phyloP scores from a whole-genome alignment of 2,329 filamentous ascomycete species.

The Rutstroemia sp. region DNA sequence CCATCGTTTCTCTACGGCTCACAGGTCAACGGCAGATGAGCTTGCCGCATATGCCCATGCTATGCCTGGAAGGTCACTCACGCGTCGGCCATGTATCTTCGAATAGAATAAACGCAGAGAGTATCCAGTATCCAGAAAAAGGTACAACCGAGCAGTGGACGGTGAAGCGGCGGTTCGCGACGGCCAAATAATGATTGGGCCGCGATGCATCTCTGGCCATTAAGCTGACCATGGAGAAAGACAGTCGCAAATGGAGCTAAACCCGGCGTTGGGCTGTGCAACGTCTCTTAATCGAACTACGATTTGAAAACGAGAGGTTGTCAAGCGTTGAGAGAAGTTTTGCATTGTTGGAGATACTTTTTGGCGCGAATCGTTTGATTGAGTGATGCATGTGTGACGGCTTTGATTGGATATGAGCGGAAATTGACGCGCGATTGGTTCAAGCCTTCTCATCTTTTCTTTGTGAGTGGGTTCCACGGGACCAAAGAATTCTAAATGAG shows the following conservation, averaged over 20 bases:
- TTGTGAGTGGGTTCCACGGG: background rate
- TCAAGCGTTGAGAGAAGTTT: constrained; percentile 16
- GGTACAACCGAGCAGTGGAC: constrained; percentile 15
- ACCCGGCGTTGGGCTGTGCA: constrained; percentile 14
- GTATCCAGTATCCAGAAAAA: constrained; percentile 13
- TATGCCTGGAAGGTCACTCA: constrained; percentile 3
- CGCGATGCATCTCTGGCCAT: background rate
- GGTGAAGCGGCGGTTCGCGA: constrained; percentile 12
- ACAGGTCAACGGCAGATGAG: background rate
- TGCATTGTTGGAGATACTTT: background rate
- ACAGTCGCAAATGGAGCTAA: background rate
- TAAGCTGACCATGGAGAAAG: background rate
- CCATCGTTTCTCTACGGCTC: too few relatives aligned
- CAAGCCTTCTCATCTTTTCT: background rate
- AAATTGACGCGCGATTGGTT: constrained; percentile 5
- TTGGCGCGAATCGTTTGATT: constrained; percentile 1
- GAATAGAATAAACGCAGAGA: constrained; percentile 20
- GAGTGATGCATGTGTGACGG: background rate
- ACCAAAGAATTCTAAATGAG: too few relatives aligned
- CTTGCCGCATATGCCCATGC: background rate
- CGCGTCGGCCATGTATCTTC: constrained; percentile 25
- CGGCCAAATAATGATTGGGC: constrained; percentile 2
- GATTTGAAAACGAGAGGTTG: constrained; percentile 19
- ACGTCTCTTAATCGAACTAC: constrained; percentile 14
- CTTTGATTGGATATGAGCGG: constrained; percentile 5